Evolutionary conservation across 345 rosid genomes (phyloP).

Genomic region (Melaleuca quinquenervia): DNA sequence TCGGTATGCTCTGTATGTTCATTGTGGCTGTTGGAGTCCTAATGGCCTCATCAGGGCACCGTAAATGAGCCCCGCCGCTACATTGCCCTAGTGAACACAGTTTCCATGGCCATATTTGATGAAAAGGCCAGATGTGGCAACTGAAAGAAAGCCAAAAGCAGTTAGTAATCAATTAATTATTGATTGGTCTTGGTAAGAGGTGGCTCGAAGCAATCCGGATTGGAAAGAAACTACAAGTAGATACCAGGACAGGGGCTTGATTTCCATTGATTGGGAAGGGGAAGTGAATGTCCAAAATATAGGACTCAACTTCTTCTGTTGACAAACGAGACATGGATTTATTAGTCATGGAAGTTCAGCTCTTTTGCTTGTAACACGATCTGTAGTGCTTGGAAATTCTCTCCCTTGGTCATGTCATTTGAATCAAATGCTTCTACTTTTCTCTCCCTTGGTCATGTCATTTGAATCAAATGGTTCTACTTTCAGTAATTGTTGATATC

Average conservation of each 20-base stretch:
- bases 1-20: constrained; percentile 66
- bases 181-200: background rate
- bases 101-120: background rate
- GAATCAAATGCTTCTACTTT: too few species aligned
- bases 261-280: background rate
- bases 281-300: background rate
- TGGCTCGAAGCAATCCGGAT: background rate
- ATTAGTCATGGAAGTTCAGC: background rate
- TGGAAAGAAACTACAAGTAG: background rate
- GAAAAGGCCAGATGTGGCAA: background rate
- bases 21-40: constrained; percentile 61
- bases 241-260: background rate
- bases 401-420: background rate
- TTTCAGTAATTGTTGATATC: background rate
- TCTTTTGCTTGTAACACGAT: background rate
- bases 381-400: background rate
- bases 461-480: background rate
- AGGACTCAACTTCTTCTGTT: background rate
- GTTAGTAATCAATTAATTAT: background rate
- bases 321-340: background rate
- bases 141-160: background rate
- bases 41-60: constrained; percentile 72
- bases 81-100: background rate
- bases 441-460: background rate
- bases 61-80: constrained; percentile 23